Conservation (phyloP, 768 basidiomycete species). For the Lentinula edodes region DNA sequence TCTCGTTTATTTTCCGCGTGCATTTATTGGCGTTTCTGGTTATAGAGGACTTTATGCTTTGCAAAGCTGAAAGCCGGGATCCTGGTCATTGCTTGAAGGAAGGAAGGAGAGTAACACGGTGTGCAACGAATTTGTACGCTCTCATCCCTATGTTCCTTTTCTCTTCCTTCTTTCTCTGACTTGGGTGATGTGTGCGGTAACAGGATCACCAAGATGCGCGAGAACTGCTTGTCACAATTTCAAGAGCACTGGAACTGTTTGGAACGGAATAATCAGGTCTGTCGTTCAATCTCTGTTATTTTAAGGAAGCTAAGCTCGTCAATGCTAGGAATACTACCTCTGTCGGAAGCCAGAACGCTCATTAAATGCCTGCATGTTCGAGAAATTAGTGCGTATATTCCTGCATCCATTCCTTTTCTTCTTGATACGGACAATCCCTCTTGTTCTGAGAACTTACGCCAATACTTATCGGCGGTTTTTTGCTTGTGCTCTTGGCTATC, state of each 20-base stretch:
- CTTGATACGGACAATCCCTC: no score
- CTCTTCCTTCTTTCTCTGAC: not conserved
- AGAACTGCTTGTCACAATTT: constrained; percentile 84
- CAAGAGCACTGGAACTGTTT: constrained; percentile 93
- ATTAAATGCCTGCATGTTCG: constrained; percentile 92
- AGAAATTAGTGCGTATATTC: constrained; percentile 73
- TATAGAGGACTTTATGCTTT: constrained; percentile 93
- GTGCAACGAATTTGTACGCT: constrained; percentile 88
- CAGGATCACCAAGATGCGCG: constrained; percentile 90
- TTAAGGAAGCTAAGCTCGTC: not conserved
- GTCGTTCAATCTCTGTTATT: constrained; percentile 18
- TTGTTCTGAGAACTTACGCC: not conserved
- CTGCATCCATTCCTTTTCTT: no score
- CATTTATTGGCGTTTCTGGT: not conserved
- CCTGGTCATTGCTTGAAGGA: constrained; percentile 94
- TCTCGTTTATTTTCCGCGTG: not conserved
- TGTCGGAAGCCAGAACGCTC: constrained; percentile 87
- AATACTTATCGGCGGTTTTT: constrained; percentile 48
- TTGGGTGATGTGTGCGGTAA: not conserved
- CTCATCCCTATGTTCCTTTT: not conserved
- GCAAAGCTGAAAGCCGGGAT: constrained; percentile 88
- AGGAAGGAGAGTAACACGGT: constrained; percentile 91
- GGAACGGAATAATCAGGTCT: constrained; percentile 89
- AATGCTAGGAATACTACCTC: constrained; percentile 70
- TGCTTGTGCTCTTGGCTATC: not conserved